Evolutionary conservation across 2,329 filamentous ascomycete species (phyloP), one percentile per base, ranked within the genome.

Genomic region (Talaromyces atroroseus): DNA sequence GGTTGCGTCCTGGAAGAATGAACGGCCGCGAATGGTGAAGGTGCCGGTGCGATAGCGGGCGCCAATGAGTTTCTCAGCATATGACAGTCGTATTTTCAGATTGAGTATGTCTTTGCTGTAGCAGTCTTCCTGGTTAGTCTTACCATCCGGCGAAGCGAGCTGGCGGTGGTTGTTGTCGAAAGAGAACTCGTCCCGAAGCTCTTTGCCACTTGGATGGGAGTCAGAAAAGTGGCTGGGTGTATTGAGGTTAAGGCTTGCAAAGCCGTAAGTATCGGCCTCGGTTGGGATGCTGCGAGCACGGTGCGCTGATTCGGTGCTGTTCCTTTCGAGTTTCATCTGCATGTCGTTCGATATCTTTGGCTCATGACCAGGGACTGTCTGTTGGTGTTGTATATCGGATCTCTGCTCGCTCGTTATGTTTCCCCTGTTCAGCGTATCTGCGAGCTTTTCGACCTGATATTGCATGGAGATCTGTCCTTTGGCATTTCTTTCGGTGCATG

Each of bases 41-140:
- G 46, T 20, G 23, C 36, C 45, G 26, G 32, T 8, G 6, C 34
- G 20, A 21, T 57, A 57, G 1, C 14, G 20, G 1, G 36, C 46
- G 14, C 46, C 51, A 24, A 58, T 54, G 5, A 51, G 20, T 21
- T 29, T 29, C 47, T 58, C 56, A 18, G 56, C 51, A 32, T 58
- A 32, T 23, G 29, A 40, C 1, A 58, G 49, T 5, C 56, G 56
- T 42, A 45, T n/a, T 40, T 54, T 49, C 24, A 58, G 26, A 18
- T 53, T 54, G 50, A 38, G 23, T 34, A 54, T 16, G 12, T 58
- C 46, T 36, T 40, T 54, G 12, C 21, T 11, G 14, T 14, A 10
- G 29, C 2, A 8, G 5, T 54, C 52, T 47, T 42, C 32, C 34
- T 40, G 34, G 3, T 16, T 24, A 11, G 52, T 26, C 38, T 54